These are phyloP conservation scores for Colletotrichum sp. DNA, from an alignment of 2,329 filamentous ascomycete genomes.

Conservation along the genomic window DNA sequence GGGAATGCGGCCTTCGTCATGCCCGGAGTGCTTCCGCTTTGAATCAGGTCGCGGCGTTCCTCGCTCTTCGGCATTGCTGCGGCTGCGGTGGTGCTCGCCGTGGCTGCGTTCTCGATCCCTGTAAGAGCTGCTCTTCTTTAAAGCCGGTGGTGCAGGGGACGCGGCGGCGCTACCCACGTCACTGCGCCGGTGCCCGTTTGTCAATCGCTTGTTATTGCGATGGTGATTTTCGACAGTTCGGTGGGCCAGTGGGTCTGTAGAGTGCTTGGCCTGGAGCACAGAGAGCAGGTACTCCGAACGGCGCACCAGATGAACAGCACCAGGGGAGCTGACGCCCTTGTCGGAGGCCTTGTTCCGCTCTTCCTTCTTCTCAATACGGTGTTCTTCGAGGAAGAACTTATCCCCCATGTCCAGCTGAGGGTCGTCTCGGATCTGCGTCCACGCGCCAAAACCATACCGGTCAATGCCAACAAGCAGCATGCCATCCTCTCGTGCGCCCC, in stretches of 20 bases:
- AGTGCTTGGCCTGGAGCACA: slow-evolving; percentile 88
- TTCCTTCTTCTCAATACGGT: slow-evolving; percentile 97
- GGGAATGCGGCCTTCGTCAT: slow-evolving; percentile 47
- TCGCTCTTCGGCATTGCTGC: slow-evolving; percentile 56
- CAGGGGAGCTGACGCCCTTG: slow-evolving; percentile 87
- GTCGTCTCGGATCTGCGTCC: slow-evolving; percentile 94
- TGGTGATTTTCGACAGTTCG: slow-evolving; percentile 90
- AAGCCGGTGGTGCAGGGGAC: slow-evolving; percentile 69
- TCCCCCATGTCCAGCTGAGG: slow-evolving; percentile 82
- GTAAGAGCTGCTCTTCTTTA: slow-evolving; percentile 52
- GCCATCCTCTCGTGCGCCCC: slow-evolving; percentile 92
- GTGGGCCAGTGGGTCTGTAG: slow-evolving; percentile 76
- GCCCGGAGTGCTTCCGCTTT: slow-evolving; percentile 66
- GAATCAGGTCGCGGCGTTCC: slow-evolving; percentile 57
- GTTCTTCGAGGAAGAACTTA: slow-evolving; percentile 96
- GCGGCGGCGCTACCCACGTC: slow-evolving; percentile 67
- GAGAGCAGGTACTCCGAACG: slow-evolving; percentile 94
- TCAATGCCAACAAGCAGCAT: slow-evolving; percentile 97
- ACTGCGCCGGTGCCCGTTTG: slow-evolving; percentile 65
- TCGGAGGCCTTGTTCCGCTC: slow-evolving; percentile 81
- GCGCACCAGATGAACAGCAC: slow-evolving; percentile 95
- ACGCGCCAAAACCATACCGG: slow-evolving; percentile 93
- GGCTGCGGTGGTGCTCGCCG: slow-evolving; percentile 55
- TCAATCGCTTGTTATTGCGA: slow-evolving; percentile 85
- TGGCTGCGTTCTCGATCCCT: slow-evolving; percentile 52